Percentiles rank a stretch among this genome's conserved stretches.
phyloP scores from a whole-genome alignment of 495 filamentous ascomycete genomes.

The Neurospora hispaniola region DNA sequence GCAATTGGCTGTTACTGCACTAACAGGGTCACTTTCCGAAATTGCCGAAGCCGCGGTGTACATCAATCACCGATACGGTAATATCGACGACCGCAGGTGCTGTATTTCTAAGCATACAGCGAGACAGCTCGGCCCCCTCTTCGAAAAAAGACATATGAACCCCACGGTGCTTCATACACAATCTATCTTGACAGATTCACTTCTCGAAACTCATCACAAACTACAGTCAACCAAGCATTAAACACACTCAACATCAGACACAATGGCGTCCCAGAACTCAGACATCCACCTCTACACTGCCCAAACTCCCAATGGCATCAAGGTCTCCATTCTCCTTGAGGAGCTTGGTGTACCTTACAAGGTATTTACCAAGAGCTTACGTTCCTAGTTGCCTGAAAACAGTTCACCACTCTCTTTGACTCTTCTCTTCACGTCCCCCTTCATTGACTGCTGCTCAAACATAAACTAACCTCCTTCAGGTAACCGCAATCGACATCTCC shows the following conservation, averaged over 20 bases:
- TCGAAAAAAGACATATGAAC: neutral
- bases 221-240: neutral
- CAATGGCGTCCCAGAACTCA: constrained; percentile 16
- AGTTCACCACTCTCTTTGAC: neutral
- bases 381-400: neutral
- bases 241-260: neutral
- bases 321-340: constrained; percentile 82
- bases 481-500: constrained; percentile 56
- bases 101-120: neutral
- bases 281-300: constrained; percentile 43
- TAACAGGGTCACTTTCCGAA: neutral
- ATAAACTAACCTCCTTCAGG: constrained; percentile 11
- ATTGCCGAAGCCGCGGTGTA: neutral
- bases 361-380: constrained; percentile 2
- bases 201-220: neutral
- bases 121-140: neutral
- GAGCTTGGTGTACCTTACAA: constrained; percentile 67
- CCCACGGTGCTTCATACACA: neutral
- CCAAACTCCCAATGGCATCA: constrained; percentile 64
- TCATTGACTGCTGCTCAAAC: neutral
- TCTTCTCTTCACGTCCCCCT: neutral
- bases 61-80: neutral
- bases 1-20: neutral
- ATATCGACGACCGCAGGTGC: neutral
- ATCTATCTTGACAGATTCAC: neutral